Evolutionary conservation across 176 grass and related monocot genomes (phyloP).

Genomic region (Rhynchospora tenuis): DNA sequence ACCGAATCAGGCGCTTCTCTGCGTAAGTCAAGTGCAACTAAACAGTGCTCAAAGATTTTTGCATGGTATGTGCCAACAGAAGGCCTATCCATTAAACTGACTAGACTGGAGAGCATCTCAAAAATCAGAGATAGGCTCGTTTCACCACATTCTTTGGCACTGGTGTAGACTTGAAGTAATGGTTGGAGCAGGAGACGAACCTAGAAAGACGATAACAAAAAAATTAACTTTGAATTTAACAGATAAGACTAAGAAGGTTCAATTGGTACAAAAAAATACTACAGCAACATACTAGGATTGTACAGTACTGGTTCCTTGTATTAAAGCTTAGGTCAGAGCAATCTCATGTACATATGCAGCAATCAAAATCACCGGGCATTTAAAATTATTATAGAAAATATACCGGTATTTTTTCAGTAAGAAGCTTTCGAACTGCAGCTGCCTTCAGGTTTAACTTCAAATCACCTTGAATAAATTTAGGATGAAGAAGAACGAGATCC

Average conservation of each 20-base stretch:
- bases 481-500: conserved; percentile 63
- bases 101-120: conserved; percentile 62
- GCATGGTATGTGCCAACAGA: conserved; percentile 73
- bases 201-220: conserved; percentile 26
- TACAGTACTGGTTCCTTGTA: conserved; percentile 28
- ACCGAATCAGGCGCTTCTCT: conserved; percentile 46
- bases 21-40: conserved; percentile 72
- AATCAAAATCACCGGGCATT: background rate
- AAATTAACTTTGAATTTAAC: background rate
- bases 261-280: background rate
- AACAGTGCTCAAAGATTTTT: conserved; percentile 82
- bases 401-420: conserved; percentile 87
- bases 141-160: conserved; percentile 66
- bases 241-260: background rate
- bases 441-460: conserved; percentile 60
- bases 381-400: conserved; percentile 25
- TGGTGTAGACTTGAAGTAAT: conserved; percentile 53
- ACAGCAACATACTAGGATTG: background rate
- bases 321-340: conserved; percentile 15
- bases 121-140: conserved; percentile 55
- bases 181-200: conserved; percentile 69
- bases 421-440: conserved; percentile 49
- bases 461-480: conserved; percentile 49
- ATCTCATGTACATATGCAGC: conserved; percentile 5
- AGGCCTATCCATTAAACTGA: conserved; percentile 63